phyloP scores from a whole-genome alignment of 2,329 filamentous ascomycete genomes.

The Alternaria incomplexa region DNA sequence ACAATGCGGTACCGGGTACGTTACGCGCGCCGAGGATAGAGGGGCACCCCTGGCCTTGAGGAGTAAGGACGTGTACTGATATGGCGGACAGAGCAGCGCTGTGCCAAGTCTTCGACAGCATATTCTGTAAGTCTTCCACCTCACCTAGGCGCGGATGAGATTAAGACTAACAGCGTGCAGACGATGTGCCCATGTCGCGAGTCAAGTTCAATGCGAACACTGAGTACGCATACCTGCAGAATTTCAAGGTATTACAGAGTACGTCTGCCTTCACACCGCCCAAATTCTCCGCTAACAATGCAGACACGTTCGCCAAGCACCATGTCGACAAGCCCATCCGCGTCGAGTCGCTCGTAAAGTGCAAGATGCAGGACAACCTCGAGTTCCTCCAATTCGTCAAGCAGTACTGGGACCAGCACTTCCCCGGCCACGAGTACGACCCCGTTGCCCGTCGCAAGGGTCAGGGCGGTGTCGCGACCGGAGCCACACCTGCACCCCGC shows the following conservation, averaged over 20 bases:
- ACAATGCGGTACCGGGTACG: conserved; percentile 97
- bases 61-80: conserved; percentile 25
- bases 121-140: conserved; percentile 69
- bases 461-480: conserved; percentile 63
- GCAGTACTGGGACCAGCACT: conserved; percentile 97
- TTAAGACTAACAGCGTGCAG: conserved; percentile 44
- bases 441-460: conserved; percentile 85
- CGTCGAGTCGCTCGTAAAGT: conserved; percentile 89
- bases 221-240: conserved; percentile 97
- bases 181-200: conserved; percentile 90
- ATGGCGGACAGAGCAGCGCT: conserved; percentile 74
- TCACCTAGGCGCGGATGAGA: not conserved
- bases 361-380: conserved; percentile 99
- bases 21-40: conserved; percentile 19
- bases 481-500: conserved; percentile 55
- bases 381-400: conserved; percentile 98
- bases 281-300: not conserved
- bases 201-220: conserved; percentile 99
- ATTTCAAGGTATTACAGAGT: conserved; percentile 98
- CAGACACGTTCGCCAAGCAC: conserved; percentile 85
- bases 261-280: conserved; percentile 47
- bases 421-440: conserved; percentile 96
- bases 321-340: conserved; percentile 87
- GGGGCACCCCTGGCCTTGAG: conserved; percentile 10
- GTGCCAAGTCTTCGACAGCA: conserved; percentile 98